A percentile compares a stretch with the other conserved stretches of the same genome.
Conservation (phyloP, 352 stramenopile species). For the Pythium brachiatum region DNA sequence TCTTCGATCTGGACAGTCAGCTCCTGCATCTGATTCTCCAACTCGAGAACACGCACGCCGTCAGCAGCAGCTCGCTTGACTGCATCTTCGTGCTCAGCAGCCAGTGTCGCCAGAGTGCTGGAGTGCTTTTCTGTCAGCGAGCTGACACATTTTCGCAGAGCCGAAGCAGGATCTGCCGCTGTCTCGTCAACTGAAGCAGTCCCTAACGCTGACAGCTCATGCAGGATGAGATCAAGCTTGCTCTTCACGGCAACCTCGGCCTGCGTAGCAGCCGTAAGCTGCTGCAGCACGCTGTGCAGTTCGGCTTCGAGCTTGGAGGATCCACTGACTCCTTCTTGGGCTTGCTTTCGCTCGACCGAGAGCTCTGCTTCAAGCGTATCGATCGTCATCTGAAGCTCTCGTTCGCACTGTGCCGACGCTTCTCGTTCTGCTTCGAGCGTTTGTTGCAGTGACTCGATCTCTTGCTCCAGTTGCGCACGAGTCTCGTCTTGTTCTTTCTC, state of each 20-base stretch:
- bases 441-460: slow-evolving; percentile 7
- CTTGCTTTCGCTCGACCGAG: background rate
- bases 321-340: background rate
- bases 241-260: slow-evolving; percentile 8
- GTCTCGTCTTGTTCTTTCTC: slow-evolving; percentile 15
- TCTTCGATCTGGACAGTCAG: slow-evolving; percentile 35
- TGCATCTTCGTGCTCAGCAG: slow-evolving; percentile 6
- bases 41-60: background rate
- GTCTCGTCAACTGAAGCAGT: background rate
- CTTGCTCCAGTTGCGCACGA: slow-evolving; percentile 3
- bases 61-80: slow-evolving; percentile 3
- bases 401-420: slow-evolving; percentile 4
- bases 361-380: slow-evolving; percentile 14
- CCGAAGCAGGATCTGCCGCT: background rate
- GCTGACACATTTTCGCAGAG: background rate
- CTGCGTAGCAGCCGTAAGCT: background rate
- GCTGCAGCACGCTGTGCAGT: background rate
- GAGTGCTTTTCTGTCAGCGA: background rate
- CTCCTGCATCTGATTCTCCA: slow-evolving; percentile 13
- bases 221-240: background rate
- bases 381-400: slow-evolving; percentile 6
- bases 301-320: slow-evolving; percentile 2
- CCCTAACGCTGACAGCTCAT: background rate
- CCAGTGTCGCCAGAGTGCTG: slow-evolving; percentile 4
- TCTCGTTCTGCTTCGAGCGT: slow-evolving; percentile 15